Evolutionary conservation across 768 basidiomycete genomes (phyloP).

Genomic region (Termitomyces sp.): DNA sequence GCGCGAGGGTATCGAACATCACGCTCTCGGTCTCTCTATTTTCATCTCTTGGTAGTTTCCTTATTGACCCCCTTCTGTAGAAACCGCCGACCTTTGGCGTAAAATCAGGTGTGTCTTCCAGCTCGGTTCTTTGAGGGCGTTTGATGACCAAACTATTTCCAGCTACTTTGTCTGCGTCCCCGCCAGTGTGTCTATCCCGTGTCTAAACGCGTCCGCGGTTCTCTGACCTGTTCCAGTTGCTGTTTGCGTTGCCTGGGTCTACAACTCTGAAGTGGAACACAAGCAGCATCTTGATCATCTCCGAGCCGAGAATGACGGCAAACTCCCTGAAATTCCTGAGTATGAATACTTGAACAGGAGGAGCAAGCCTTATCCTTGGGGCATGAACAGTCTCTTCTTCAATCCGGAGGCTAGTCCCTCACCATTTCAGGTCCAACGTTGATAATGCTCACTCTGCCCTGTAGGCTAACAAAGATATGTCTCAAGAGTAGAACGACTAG

Average conservation of each 20-base stretch:
- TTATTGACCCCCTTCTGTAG: conserved; percentile 34
- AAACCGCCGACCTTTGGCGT: conserved; percentile 78
- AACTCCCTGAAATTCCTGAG: conserved; percentile 64
- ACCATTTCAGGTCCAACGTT: not conserved
- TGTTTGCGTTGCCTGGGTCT: conserved; percentile 50
- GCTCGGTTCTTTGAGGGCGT: conserved; percentile 11
- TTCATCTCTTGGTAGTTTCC: not conserved
- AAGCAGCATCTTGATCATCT: conserved; percentile 67
- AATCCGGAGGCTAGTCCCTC: conserved; percentile 58
- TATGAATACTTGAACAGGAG: conserved; percentile 79
- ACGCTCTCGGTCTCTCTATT: conserved; percentile 52
- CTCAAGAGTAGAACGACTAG: conserved; percentile 18
- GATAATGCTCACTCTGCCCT: not conserved
- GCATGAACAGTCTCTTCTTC: conserved; percentile 78
- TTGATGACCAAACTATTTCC: conserved; percentile 15
- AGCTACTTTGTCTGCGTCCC: conserved; percentile 78
- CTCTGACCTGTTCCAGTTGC: conserved; percentile 32
- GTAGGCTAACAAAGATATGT: conserved; percentile 67
- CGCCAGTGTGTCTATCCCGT: conserved; percentile 52
- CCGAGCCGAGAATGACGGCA: conserved; percentile 68
- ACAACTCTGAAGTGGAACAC: conserved; percentile 61
- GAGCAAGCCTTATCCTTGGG: conserved; percentile 83
- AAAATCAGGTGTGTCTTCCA: conserved; percentile 58
- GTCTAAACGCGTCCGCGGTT: not conserved
- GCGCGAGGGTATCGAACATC: conserved; percentile 56